Evolutionary conservation across 345 rosid genomes (phyloP), one percentile per base, ranked within the genome.

Genomic region (Populus euphratica): DNA sequence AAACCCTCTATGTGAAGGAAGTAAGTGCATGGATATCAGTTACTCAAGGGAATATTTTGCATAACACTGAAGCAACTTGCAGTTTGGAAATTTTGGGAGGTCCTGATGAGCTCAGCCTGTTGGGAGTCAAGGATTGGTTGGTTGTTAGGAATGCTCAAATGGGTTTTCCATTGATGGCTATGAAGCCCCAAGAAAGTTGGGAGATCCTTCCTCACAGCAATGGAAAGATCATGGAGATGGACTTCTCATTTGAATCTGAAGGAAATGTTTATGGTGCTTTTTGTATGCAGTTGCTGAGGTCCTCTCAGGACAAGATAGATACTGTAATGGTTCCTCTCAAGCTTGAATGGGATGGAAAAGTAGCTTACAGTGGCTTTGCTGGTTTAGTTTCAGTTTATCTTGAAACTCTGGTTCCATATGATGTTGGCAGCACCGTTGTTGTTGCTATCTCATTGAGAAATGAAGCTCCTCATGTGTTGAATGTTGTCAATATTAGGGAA

Each of bases 241-340:
- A 90, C 62, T 85, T 91, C 74, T 80, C 88, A 49, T 69, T 80
- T 47, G 87, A 85, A 70, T 83, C 89, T 33, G 83, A 81, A 59
- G 90, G 87, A 73, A 83, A 81, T 44, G 70, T 87, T 64, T 59
- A 78, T 50, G 96, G 93, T 73, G 83, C 87, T 39, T 78, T 90
- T 47, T 90, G 88, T 78, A 68, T 91, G 82, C 86, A 86, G 76
- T 72, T 91, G 73, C 68, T 80, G 35, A 89, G 86, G 79, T 76
- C 91, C 69, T 83, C 92, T 4, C 82, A 77, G 56, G 86, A 86
- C 38, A 67, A 71, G 61, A 66, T 86, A 44, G 95, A 88, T 63
- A 78, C 79, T 52, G 64, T 91, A 71, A 77, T 88, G 82, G 72
- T 88, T 77, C 96, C 96, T 63, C 75, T 91, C 64, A 91, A 88